Base-by-base conservation (phyloP, 768 basidiomycete species). In the Zangia roseola region DNA sequence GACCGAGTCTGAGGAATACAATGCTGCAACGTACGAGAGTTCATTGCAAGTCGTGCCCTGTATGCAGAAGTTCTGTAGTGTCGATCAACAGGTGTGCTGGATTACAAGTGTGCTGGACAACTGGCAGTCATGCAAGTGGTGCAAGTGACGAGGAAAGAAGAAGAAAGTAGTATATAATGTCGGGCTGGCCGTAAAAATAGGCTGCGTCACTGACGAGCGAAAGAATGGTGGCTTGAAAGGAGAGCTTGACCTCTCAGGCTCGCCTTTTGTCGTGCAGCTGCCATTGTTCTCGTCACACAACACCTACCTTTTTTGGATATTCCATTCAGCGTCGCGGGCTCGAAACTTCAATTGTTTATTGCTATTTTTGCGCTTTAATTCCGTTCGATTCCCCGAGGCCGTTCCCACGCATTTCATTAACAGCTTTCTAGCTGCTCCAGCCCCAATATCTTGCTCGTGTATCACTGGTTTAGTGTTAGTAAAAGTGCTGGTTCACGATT, bases 221-320 rank as follows among this genome's bases (percentile, higher is more conserved):
- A 53, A 64, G 61, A 50, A 54, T 24, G 39, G 10, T 19, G 23
- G 23, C 10, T 25, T 35, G 20, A 36, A 37, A 30, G 24, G 35
- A 25, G 31, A 47, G n/a, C 24, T 34, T 48, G 46, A 37, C 31
- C 23, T 14, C 30, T 24, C 33, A 31, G 17, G 30, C 10, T 20
- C 31, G 43, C 5, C 43, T 65, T 65, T 66, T 65, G 60, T 62
- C 53, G 44, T 53, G 23, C 26, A 17, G 21, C 17, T 25, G 17
- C 9, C 65, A 58, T 66, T 62, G 65, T 65, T 47, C 35, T 67
- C 54, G 57, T 64, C 40, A 50, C 23, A 66, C 59, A 66, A 66
- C 49, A 47, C 43, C 38, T 45, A 17, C 63, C 51, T 50, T 13
- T 41, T 58, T 57, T 38, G 10, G 58, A 16, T 13, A 26, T 16